These are phyloP conservation scores for Polytrichum commune DNA, from an alignment of 225 moss, liverwort and hornwort genomes.

Conservation along the genomic window DNA sequence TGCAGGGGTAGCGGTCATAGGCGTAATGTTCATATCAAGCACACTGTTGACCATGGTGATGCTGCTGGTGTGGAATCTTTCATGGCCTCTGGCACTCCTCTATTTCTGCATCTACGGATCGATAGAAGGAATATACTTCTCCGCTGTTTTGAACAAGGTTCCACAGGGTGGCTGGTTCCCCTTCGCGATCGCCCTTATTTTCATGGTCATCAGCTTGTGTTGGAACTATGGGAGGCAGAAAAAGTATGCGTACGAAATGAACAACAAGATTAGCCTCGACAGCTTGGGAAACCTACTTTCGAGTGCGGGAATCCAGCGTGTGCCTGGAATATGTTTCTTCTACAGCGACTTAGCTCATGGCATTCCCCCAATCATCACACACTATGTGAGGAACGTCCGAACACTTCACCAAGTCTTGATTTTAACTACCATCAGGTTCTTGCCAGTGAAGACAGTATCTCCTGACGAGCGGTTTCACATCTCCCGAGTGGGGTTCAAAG, in stretches of 20 bases:
- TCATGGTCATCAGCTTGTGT: slow-evolving; percentile 28
- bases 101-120: slow-evolving; percentile 19
- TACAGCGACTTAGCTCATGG: slow-evolving; percentile 34
- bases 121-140: slow-evolving; percentile 37
- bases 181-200: slow-evolving; percentile 29
- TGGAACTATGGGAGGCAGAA: slow-evolving; percentile 40
- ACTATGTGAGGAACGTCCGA: slow-evolving; percentile 39
- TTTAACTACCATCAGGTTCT: slow-evolving; percentile 30
- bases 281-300: slow-evolving; percentile 15
- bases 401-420: slow-evolving; percentile 35
- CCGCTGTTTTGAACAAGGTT: slow-evolving; percentile 39
- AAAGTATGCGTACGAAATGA: slow-evolving; percentile 27
- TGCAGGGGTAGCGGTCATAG: slow-evolving; percentile 46
- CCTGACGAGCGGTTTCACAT: slow-evolving; percentile 44
- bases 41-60: slow-evolving; percentile 33
- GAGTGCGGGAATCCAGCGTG: slow-evolving; percentile 27
- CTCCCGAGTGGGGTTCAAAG: slow-evolving; percentile 22
- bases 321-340: slow-evolving; percentile 44
- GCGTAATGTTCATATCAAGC: slow-evolving; percentile 38
- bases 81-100: slow-evolving; percentile 23
- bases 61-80: slow-evolving; percentile 39
- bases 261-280: slow-evolving; percentile 18
- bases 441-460: slow-evolving; percentile 32
- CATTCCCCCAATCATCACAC: slow-evolving; percentile 34
- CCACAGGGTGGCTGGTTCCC: slow-evolving; percentile 62